Conservation (phyloP, 495 filamentous ascomycete genomes). For the Hypoxylon trugodes region DNA sequence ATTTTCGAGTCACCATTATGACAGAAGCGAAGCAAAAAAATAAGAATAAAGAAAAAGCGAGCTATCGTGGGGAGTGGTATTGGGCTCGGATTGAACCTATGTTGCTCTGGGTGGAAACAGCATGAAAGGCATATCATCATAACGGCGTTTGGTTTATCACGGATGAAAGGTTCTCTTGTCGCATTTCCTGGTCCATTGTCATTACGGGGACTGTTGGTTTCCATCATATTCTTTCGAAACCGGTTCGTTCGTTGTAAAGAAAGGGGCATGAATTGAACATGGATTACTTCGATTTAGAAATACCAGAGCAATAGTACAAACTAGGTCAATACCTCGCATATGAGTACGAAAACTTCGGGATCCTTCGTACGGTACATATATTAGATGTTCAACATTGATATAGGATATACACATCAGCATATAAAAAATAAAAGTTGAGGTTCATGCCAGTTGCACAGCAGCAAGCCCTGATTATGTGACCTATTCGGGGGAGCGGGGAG, state of each 20-base stretch:
- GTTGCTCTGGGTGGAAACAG: not conserved
- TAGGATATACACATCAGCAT: conserved; percentile 9
- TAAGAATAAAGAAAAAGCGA: not conserved
- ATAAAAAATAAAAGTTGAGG: conserved; percentile 5
- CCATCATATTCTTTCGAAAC: not conserved
- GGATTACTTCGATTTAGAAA: conserved; percentile 8
- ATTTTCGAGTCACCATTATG: conserved; percentile 1
- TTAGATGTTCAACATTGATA: conserved; percentile 11
- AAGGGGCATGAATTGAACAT: conserved; percentile 3
- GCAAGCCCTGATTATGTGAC: too few species aligned
- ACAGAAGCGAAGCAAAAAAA: not conserved
- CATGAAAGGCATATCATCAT: conserved; percentile 14
- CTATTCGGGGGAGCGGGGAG: too few species aligned
- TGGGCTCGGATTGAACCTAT: not conserved
- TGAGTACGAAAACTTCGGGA: too few species aligned
- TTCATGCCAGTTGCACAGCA: not conserved
- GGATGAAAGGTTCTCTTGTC: not conserved
- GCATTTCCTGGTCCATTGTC: conserved; percentile 28
- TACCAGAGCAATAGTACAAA: conserved; percentile 10
- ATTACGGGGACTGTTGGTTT: not conserved
- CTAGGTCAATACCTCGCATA: too few species aligned
- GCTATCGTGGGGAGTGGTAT: not conserved
- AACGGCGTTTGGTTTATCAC: conserved; percentile 19
- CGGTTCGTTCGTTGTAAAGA: conserved; percentile 2
- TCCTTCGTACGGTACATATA: too few species aligned